phyloP scores from a whole-genome alignment of 164 flowering plant genomes.

The Umbilicus rupestris region DNA sequence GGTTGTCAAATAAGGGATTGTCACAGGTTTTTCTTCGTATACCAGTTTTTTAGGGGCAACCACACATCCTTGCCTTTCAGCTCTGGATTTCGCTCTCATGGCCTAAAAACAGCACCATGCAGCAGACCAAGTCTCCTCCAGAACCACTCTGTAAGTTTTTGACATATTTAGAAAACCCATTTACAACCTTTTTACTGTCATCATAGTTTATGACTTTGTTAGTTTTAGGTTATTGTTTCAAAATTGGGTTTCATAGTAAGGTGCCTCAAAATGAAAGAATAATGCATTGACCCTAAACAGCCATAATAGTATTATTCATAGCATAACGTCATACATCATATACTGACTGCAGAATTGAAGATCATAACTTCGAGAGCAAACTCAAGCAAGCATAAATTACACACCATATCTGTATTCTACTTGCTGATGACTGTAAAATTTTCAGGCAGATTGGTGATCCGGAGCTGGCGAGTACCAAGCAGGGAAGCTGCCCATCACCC shows the following conservation, averaged over 20 bases:
- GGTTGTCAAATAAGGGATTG: constrained; percentile 6
- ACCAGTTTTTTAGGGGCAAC: neutral
- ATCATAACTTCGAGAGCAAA: neutral
- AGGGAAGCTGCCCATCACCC: constrained; percentile 51
- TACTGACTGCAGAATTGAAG: neutral
- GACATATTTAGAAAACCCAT: constrained; percentile 5
- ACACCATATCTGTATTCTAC: neutral
- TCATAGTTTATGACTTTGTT: neutral
- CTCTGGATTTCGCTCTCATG: neutral
- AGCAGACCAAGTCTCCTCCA: neutral
- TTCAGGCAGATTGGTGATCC: neutral
- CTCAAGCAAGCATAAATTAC: neutral
- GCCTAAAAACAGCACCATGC: neutral
- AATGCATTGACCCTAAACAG: neutral
- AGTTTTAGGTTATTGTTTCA: neutral
- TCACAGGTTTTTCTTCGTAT: constrained; percentile 10
- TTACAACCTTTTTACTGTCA: neutral
- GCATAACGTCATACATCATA: neutral
- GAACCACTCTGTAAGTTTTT: neutral
- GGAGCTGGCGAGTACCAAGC: constrained; percentile 43
- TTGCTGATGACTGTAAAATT: neutral
- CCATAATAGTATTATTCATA: neutral
- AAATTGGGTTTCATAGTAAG: neutral
- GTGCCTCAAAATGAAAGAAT: neutral
- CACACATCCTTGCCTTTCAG: neutral